phyloP scores from a whole-genome alignment of 768 basidiomycete species.

The Rhodosporidiobolus odoratus region DNA sequence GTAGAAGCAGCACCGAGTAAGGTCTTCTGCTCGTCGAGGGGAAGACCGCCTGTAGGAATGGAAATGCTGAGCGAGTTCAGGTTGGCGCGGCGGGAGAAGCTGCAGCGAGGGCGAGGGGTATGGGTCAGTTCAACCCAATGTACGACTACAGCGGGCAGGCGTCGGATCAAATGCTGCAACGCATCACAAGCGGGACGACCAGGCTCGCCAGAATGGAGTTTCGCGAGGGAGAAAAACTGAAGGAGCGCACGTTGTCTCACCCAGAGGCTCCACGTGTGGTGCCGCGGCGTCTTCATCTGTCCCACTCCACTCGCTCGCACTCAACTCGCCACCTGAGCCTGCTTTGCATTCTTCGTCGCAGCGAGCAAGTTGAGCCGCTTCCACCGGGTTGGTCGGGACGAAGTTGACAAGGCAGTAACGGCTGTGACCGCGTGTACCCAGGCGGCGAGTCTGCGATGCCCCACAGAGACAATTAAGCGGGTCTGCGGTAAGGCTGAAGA shows the following conservation, averaged over 20 bases:
- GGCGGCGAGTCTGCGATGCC: constrained; percentile 63
- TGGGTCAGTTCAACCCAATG: not conserved
- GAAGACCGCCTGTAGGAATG: constrained; percentile 57
- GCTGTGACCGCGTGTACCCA: constrained; percentile 89
- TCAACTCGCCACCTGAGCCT: not conserved
- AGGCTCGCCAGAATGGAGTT: too few species aligned
- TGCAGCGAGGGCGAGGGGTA: not conserved
- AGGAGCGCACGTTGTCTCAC: too few species aligned
- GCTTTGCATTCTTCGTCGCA: constrained; percentile 36
- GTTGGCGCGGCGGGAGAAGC: not conserved
- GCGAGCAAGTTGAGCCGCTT: constrained; percentile 46
- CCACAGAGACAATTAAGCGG: not conserved
- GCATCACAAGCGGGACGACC: too few species aligned
- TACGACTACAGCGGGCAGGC: too few species aligned
- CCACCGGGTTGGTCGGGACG: constrained; percentile 35
- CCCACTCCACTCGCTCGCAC: not conserved
- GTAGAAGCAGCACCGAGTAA: constrained; percentile 47
- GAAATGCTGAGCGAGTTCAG: constrained; percentile 34
- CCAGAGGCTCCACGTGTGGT: not conserved
- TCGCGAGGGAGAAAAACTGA: too few species aligned
- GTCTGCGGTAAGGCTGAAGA: not conserved
- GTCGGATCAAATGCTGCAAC: not conserved
- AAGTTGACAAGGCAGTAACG: constrained; percentile 69
- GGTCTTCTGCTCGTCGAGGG: constrained; percentile 52
- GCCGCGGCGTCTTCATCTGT: not conserved